Base-by-base conservation (phyloP, 495 filamentous ascomycete species). In the Letharia lupina region DNA sequence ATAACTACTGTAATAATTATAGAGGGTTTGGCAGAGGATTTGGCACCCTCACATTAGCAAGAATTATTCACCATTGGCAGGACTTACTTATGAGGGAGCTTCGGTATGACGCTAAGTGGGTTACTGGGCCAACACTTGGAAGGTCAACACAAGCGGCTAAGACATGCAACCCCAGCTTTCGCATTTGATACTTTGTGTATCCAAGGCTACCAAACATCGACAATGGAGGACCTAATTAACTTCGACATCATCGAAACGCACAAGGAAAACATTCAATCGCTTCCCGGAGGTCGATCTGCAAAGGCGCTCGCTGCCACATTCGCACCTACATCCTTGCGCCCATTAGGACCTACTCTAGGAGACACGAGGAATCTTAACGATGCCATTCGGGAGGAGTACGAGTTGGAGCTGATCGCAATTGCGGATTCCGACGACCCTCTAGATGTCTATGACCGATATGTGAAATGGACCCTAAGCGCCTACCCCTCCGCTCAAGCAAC, bases 191-290 rank as follows among this genome's bases (percentile, higher is more conserved):
- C 1, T 52, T 13, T 23, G 2, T 12, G 2, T 3, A 9, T 8
- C 52, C 2, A 48, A 48, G 20, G 18, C 0, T 6, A 35, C 8
- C 1, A 31, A 5, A 33, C 52, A 5, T 31, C 40, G 16, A 60
- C 2, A 5, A 66, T 66, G 41, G 79, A 83, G 42, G 84, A 88
- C 68, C 75, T 86, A 23, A 90, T 96, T 73, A 85, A 95, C 76
- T 98, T 98, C 81, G 89, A 96, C 67, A 86, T 97, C 67, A 98
- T 98, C 77, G 94, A 98, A 75, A 83, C 82, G 54, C 92, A 96
- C 72, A 98, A 98, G 77, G 94, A 98, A 77, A 98, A 98, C 73
- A 96, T 98, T 52, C 92, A 96, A 73, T 88, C 93, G 16, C 82
- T 98, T 48, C 91, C 95, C 3, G 88, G 90, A 59, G 94, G 94